phyloP scores from a whole-genome alignment of 2,329 filamentous ascomycete genomes.

The Talaromyces sp. region DNA sequence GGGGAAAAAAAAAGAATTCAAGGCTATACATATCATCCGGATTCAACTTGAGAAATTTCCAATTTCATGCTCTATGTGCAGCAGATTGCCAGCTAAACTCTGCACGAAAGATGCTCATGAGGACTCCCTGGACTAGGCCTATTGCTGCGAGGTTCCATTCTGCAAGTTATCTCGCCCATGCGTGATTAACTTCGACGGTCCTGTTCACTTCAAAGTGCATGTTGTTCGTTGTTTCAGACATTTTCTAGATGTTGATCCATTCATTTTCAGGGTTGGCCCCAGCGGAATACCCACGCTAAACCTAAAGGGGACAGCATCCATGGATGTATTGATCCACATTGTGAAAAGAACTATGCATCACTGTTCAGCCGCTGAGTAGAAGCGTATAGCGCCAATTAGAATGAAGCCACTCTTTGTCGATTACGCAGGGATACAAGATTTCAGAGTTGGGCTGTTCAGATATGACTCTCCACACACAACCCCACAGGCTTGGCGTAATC shows the following conservation, averaged over 20 bases:
- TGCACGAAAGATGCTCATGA: neutral
- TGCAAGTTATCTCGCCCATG: neutral
- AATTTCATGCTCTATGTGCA: too few species aligned
- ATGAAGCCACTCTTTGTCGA: too few species aligned
- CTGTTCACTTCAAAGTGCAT: neutral
- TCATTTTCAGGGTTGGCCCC: neutral
- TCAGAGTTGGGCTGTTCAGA: too few species aligned
- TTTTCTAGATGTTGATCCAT: neutral
- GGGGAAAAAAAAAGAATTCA: too few species aligned
- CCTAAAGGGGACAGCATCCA: conserved; percentile 29
- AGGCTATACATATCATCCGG: too few species aligned
- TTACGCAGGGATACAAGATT: neutral
- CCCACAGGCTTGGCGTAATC: too few species aligned
- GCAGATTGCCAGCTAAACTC: too few species aligned
- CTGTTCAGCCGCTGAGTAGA: neutral
- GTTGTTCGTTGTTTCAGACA: neutral
- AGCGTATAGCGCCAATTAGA: neutral
- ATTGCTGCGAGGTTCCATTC: conserved; percentile 3
- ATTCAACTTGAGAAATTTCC: too few species aligned
- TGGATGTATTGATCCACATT: conserved; percentile 14
- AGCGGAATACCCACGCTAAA: conserved; percentile 20
- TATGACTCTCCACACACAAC: too few species aligned
- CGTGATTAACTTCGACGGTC: neutral
- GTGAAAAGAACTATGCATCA: neutral
- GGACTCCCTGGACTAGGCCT: conserved; percentile 5